Conservation (phyloP, 805 yeast genomes). For the Yamadazyma philogaea region DNA sequence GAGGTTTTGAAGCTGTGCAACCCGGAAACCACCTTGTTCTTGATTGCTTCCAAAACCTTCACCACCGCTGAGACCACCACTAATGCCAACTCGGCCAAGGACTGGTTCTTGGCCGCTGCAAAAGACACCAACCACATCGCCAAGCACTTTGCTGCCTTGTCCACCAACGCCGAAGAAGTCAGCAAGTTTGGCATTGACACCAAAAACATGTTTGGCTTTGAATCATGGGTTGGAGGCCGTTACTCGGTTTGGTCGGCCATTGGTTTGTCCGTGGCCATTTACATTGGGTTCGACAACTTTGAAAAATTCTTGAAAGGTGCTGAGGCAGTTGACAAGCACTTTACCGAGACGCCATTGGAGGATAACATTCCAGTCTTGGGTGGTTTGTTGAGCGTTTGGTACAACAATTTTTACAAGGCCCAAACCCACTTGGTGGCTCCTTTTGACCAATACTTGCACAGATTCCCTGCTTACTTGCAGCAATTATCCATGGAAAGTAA, state of each 20-base stretch:
- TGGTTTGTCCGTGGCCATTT: slow-evolving; percentile 92
- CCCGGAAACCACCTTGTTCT: slow-evolving; percentile 89
- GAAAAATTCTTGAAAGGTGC: slow-evolving; percentile 94
- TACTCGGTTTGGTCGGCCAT: slow-evolving; percentile 99
- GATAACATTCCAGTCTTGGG: slow-evolving; percentile 91
- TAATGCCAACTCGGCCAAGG: slow-evolving; percentile 92
- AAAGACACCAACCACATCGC: slow-evolving; percentile 73
- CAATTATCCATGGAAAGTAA: slow-evolving; percentile 98
- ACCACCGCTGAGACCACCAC: slow-evolving; percentile 98
- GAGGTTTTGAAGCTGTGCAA: slow-evolving; percentile 76
- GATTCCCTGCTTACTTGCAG: slow-evolving; percentile 99
- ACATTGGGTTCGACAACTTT: slow-evolving; percentile 94
- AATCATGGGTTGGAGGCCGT: slow-evolving; percentile 99
- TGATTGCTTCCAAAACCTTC: slow-evolving; percentile 95
- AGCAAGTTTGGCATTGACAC: slow-evolving; percentile 95
- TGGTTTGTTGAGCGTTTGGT: slow-evolving; percentile 94
- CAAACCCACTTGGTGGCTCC: slow-evolving; percentile 99
- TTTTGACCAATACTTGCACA: slow-evolving; percentile 96
- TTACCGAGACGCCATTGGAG: slow-evolving; percentile 77
- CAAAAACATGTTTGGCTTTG: slow-evolving; percentile 97
- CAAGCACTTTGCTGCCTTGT: slow-evolving; percentile 95
- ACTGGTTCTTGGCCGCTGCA: slow-evolving; percentile 82
- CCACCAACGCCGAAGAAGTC: slow-evolving; percentile 90
- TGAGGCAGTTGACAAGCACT: slow-evolving; percentile 94
- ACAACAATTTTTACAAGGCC: slow-evolving; percentile 96